Percentiles rank a stretch among this genome's conserved stretches.
Conservation (phyloP, 371 early-diverging fungal species). For the Rhizopus delemar region DNA sequence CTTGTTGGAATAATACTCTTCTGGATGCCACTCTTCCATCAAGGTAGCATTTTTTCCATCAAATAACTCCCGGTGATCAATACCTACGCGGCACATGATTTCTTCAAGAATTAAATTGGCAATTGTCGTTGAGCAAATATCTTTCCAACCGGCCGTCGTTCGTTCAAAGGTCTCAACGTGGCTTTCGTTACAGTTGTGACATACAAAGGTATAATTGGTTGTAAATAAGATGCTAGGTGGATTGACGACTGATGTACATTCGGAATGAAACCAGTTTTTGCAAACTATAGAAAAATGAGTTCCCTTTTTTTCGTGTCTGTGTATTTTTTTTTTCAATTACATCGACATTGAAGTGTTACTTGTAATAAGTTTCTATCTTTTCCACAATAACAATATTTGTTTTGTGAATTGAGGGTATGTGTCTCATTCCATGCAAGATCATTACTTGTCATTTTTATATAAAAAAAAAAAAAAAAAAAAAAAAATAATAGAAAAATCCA, state of each 20-base stretch:
- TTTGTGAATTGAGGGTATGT: slow-evolving; percentile 64
- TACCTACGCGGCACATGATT: slow-evolving; percentile 40
- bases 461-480: slow-evolving; percentile 3
- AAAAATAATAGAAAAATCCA: slow-evolving; percentile 4
- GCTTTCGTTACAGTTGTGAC: slow-evolving; percentile 45
- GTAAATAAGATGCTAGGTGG: slow-evolving; percentile 62
- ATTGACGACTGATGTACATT: slow-evolving; percentile 53
- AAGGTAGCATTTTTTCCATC: slow-evolving; percentile 56
- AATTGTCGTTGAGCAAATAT: slow-evolving; percentile 65
- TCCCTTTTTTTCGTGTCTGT: neutral
- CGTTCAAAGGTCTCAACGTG: slow-evolving; percentile 59
- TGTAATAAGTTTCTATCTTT: slow-evolving; percentile 63
- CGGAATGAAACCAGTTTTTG: slow-evolving; percentile 70
- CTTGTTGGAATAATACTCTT: slow-evolving; percentile 67
- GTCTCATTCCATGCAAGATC: slow-evolving; percentile 56
- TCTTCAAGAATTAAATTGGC: slow-evolving; percentile 66
- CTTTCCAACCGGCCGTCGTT: slow-evolving; percentile 72
- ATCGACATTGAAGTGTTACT: slow-evolving; percentile 60
- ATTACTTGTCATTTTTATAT: slow-evolving; percentile 10
- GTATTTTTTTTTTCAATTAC: slow-evolving; percentile 28
- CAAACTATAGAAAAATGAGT: slow-evolving; percentile 41
- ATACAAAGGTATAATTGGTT: slow-evolving; percentile 66
- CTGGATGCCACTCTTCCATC: slow-evolving; percentile 56
- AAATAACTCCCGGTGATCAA: slow-evolving; percentile 39
- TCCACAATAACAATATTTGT: slow-evolving; percentile 69